These are phyloP conservation scores for Stylosanthes scabra DNA, from an alignment of 331 rosid genomes.

Conservation along the genomic window DNA sequence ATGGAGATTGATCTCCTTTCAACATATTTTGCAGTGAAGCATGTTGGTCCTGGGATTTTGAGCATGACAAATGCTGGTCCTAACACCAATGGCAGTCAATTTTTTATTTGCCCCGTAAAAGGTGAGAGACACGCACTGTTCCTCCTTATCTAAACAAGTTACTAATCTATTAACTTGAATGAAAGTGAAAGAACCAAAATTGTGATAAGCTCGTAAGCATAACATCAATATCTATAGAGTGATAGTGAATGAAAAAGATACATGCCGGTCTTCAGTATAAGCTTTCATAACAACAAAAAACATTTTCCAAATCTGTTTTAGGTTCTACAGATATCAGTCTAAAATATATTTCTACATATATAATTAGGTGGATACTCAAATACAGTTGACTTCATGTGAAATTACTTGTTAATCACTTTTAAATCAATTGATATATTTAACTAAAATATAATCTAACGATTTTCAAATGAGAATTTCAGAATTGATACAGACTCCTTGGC, in stretches of 20 bases:
- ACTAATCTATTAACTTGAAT: not conserved
- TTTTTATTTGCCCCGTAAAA: slow-evolving; percentile 86
- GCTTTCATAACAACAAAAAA: too few relatives aligned
- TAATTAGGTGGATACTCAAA: too few relatives aligned
- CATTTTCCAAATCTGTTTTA: too few relatives aligned
- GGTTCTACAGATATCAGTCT: not conserved
- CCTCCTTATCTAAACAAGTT: slow-evolving; percentile 10
- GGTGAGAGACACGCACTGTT: slow-evolving; percentile 52
- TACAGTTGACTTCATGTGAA: too few relatives aligned
- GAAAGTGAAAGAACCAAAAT: slow-evolving; percentile 1
- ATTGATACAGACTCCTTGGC: slow-evolving; percentile 82
- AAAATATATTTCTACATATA: not conserved
- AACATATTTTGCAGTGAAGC: slow-evolving; percentile 77
- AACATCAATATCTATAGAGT: not conserved
- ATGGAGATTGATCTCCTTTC: slow-evolving; percentile 28
- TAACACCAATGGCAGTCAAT: slow-evolving; percentile 89
- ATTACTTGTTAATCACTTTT: too few relatives aligned
- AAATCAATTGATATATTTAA: too few relatives aligned
- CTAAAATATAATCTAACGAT: too few relatives aligned
- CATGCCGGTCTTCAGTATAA: too few relatives aligned
- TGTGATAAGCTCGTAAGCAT: not conserved
- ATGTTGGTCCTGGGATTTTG: slow-evolving; percentile 89
- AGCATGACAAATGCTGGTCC: slow-evolving; percentile 99
- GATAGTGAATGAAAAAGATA: not conserved
- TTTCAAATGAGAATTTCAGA: not conserved